Conservation (phyloP, 495 filamentous ascomycete genomes). For the Penicillium dipodomyicola region DNA sequence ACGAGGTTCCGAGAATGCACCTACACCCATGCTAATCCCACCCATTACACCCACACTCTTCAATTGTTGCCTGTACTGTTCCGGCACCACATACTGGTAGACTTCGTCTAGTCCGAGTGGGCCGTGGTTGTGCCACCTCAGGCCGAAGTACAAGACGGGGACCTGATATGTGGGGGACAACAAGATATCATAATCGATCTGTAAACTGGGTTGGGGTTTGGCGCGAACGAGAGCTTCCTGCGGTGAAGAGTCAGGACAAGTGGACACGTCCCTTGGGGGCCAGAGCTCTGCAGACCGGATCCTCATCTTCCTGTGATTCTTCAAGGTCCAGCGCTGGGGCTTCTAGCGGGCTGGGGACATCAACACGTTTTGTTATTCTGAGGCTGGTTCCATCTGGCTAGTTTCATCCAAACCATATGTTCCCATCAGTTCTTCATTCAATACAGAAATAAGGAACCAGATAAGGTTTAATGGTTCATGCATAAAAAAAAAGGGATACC, state of each 20-base stretch:
- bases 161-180: constrained; percentile 51
- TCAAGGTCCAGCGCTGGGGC: constrained; percentile 12
- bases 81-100: constrained; percentile 67
- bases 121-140: constrained; percentile 62
- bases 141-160: constrained; percentile 51
- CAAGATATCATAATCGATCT: constrained; percentile 55
- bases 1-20: constrained; percentile 33
- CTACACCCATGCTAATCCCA: constrained; percentile 72
- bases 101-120: constrained; percentile 62
- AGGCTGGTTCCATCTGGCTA: constrained; percentile 34
- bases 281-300: constrained; percentile 32
- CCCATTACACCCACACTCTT: constrained; percentile 63
- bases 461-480: constrained; percentile 11
- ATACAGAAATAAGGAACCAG: not conserved
- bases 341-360: constrained; percentile 16
- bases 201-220: constrained; percentile 27
- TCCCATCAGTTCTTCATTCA: constrained; percentile 8
- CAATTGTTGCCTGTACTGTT: constrained; percentile 55
- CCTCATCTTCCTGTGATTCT: constrained; percentile 35
- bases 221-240: constrained; percentile 46
- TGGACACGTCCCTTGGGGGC: constrained; percentile 10
- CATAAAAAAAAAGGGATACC: constrained; percentile 27
- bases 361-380: constrained; percentile 36
- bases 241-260: constrained; percentile 24
- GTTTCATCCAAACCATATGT: constrained; percentile 4